Conservation (phyloP, 164 flowering plant species). For the Amborella trichopoda region DNA sequence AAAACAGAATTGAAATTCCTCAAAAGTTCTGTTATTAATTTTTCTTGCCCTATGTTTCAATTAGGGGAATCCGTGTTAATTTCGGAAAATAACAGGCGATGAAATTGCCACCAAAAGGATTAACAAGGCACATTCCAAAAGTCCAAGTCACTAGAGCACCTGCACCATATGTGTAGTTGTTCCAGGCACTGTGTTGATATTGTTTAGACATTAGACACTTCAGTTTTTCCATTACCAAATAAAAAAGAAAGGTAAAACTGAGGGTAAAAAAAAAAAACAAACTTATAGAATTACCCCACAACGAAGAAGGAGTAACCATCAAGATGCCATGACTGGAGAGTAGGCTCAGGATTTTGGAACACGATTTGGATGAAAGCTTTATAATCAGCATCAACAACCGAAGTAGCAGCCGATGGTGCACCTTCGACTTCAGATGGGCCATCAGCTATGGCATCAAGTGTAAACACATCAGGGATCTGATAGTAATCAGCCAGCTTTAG, state of each 20-base stretch:
- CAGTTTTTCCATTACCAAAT: background rate
- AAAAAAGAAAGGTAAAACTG: background rate
- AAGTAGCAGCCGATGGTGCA: conserved; percentile 5
- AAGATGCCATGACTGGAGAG: conserved; percentile 24
- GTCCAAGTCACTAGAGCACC: background rate
- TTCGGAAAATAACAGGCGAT: background rate
- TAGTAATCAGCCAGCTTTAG: conserved; percentile 28
- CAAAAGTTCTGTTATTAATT: background rate
- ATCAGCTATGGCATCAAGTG: conserved; percentile 5
- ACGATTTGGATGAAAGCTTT: conserved; percentile 19
- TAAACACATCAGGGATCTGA: conserved; percentile 7
- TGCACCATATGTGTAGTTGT: too few relatives aligned
- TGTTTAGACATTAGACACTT: too few relatives aligned
- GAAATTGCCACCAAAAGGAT: background rate
- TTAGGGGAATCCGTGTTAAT: background rate
- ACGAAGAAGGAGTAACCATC: conserved; percentile 35
- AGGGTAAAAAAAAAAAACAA: background rate
- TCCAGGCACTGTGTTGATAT: too few relatives aligned
- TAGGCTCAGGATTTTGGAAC: conserved; percentile 14
- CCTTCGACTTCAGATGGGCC: conserved; percentile 11
- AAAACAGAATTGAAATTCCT: background rate
- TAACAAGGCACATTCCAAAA: background rate
- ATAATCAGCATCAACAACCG: conserved; percentile 11
- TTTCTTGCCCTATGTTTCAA: background rate
- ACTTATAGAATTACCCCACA: conserved; percentile 21